Evolutionary conservation across 2,329 filamentous ascomycete genomes (phyloP).

Genomic region (Beauveria scarabaeidicola): DNA sequence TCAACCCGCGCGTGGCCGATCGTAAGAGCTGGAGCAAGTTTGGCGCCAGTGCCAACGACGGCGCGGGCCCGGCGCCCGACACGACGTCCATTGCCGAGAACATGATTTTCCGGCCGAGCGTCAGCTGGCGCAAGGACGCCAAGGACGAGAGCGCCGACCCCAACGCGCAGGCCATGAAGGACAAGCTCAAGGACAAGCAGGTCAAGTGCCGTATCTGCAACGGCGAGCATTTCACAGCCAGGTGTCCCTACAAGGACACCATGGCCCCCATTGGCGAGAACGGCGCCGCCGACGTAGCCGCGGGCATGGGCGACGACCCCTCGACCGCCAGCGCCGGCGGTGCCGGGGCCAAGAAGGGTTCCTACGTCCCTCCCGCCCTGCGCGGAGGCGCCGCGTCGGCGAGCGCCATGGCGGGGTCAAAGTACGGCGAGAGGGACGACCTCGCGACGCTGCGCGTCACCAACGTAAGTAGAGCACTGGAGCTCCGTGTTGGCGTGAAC

Average conservation of each 20-base stretch:
- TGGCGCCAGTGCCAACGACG: slow-evolving; percentile 78
- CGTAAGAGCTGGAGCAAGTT: slow-evolving; percentile 92
- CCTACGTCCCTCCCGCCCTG: slow-evolving; percentile 91
- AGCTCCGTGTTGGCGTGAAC: background rate
- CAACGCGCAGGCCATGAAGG: slow-evolving; percentile 67
- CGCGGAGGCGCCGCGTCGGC: slow-evolving; percentile 57
- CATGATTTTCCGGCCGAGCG: slow-evolving; percentile 88
- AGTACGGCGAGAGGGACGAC: slow-evolving; percentile 90
- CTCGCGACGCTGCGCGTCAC: slow-evolving; percentile 93
- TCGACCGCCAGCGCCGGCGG: slow-evolving; percentile 36
- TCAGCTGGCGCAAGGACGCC: slow-evolving; percentile 88
- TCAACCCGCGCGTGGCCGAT: slow-evolving; percentile 95
- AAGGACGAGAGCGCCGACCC: slow-evolving; percentile 69
- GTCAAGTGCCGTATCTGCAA: slow-evolving; percentile 99
- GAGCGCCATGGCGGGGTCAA: slow-evolving; percentile 62
- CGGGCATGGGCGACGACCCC: slow-evolving; percentile 44
- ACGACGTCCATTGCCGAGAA: slow-evolving; percentile 95
- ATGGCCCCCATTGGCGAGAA: slow-evolving; percentile 79
- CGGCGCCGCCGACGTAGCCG: slow-evolving; percentile 43
- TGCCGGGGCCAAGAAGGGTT: slow-evolving; percentile 58
- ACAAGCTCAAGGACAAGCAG: slow-evolving; percentile 94
- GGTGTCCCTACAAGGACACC: slow-evolving; percentile 99
- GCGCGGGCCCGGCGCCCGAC: slow-evolving; percentile 71
- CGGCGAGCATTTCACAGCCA: slow-evolving; percentile 97
- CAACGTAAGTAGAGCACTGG: slow-evolving; percentile 60